Evolutionary conservation across 805 yeast genomes (phyloP).

Genomic region (Cyberlindnera galapagoensis): DNA sequence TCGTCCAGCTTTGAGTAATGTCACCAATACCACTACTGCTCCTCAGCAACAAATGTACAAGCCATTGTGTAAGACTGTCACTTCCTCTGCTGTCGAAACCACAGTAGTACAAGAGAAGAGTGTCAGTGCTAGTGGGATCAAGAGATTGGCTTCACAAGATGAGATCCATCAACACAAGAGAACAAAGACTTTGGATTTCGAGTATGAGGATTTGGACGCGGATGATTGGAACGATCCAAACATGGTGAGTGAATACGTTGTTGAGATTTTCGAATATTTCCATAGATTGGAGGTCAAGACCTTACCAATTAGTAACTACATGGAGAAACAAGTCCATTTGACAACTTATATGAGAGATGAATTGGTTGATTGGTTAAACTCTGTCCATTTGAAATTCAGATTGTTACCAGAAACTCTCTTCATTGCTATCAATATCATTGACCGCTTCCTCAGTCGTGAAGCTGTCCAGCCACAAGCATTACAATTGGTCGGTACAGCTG

Average conservation of each 20-base stretch:
- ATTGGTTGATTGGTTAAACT: constrained; percentile 90
- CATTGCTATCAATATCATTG: constrained; percentile 81
- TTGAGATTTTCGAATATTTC: constrained; percentile 77
- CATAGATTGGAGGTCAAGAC: constrained; percentile 67
- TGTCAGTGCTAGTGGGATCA: constrained; percentile 34
- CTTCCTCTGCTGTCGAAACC: constrained; percentile 1
- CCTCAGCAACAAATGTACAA: background rate
- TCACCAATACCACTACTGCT: constrained; percentile 22
- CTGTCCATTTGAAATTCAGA: constrained; percentile 79
- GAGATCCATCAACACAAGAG: constrained; percentile 16
- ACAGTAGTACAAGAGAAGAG: constrained; percentile 10
- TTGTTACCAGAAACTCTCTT: constrained; percentile 82
- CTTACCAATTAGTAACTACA: constrained; percentile 44
- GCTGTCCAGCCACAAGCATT: constrained; percentile 72
- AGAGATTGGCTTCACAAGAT: constrained; percentile 25
- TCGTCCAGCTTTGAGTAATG: constrained; percentile 24
- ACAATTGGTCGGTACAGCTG: constrained; percentile 82
- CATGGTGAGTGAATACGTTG: constrained; percentile 91
- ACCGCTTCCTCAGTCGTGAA: constrained; percentile 74
- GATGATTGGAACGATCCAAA: constrained; percentile 76
- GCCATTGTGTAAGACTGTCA: constrained; percentile 5
- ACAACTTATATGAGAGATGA: constrained; percentile 63
- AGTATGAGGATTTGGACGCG: constrained; percentile 73
- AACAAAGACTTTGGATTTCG: constrained; percentile 26
- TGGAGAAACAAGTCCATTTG: constrained; percentile 36